Conservation (phyloP, 2,329 filamentous ascomycete species). For the Harringtonia lauricola region DNA sequence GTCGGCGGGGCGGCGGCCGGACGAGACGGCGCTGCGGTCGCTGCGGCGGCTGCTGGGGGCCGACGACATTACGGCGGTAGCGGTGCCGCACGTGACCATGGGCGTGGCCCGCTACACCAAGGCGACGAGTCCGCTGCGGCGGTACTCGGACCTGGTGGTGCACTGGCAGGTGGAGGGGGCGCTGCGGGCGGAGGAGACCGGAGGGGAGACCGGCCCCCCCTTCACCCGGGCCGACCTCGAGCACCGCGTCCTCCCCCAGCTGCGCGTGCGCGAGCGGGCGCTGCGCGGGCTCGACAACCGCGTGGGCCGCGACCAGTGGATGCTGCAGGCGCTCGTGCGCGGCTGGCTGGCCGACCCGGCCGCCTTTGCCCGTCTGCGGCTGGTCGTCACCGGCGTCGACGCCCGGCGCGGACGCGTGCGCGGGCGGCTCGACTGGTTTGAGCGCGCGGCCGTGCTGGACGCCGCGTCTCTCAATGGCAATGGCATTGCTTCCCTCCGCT, state of each 20-base stretch:
- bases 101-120: slow-evolving; percentile 52
- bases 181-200: slow-evolving; percentile 30
- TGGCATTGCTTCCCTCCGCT: slow-evolving; percentile 14
- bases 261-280: slow-evolving; percentile 42
- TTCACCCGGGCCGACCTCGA: slow-evolving; percentile 31
- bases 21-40: slow-evolving; percentile 19
- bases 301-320: slow-evolving; percentile 39
- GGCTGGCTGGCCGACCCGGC: slow-evolving; percentile 39
- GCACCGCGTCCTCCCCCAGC: slow-evolving; percentile 32
- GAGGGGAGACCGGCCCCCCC: slow-evolving; percentile 16
- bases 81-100: slow-evolving; percentile 44
- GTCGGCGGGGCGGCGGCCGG: slow-evolving; percentile 20
- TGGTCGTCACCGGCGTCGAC: slow-evolving; percentile 31
- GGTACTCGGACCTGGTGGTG: slow-evolving; percentile 49
- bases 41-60: slow-evolving; percentile 33
- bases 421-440: slow-evolving; percentile 40
- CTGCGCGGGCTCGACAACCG: slow-evolving; percentile 29
- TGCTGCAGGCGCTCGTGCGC: slow-evolving; percentile 47
- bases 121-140: slow-evolving; percentile 54
- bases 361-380: slow-evolving; percentile 35
- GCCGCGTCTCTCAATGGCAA: slow-evolving; percentile 20
- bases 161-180: slow-evolving; percentile 58
- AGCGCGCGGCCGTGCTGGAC: slow-evolving; percentile 30
- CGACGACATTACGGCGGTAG: slow-evolving; percentile 38
- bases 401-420: slow-evolving; percentile 18